phyloP scores from a whole-genome alignment of 2,329 filamentous ascomycete genomes.

The Exophiala sp. region DNA sequence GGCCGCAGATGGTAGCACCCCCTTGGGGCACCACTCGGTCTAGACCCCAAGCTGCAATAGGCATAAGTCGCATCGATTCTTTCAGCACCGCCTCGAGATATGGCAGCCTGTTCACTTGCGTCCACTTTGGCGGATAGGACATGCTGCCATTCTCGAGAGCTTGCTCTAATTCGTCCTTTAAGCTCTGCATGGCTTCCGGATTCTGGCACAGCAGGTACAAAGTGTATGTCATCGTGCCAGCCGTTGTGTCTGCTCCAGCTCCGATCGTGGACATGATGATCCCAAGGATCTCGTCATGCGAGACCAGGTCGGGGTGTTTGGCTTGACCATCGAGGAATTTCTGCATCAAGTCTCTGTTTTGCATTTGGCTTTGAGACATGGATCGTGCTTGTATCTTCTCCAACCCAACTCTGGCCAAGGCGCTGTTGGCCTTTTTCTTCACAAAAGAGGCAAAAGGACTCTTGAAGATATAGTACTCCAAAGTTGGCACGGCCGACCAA shows the following conservation, averaged over 20 bases:
- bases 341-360: constrained; percentile 27
- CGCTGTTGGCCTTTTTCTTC: constrained; percentile 62
- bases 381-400: constrained; percentile 63
- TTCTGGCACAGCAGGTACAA: constrained; percentile 30
- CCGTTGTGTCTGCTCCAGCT: constrained; percentile 77
- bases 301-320: constrained; percentile 9
- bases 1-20: constrained; percentile 26
- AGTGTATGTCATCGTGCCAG: constrained; percentile 61
- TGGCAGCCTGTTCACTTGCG: constrained; percentile 42
- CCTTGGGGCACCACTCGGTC: constrained; percentile 48
- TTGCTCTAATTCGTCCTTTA: constrained; percentile 30
- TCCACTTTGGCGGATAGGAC: constrained; percentile 68
- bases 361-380: constrained; percentile 57
- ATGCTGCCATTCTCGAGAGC: constrained; percentile 52
- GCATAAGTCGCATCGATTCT: constrained; percentile 46
- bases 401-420: constrained; percentile 63
- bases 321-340: constrained; percentile 13
- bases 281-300: constrained; percentile 8
- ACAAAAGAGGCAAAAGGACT: constrained; percentile 60
- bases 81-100: constrained; percentile 48
- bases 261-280: constrained; percentile 32
- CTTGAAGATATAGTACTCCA: constrained; percentile 58
- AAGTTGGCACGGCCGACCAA: constrained; percentile 7
- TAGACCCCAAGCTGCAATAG: constrained; percentile 35
- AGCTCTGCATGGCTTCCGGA: constrained; percentile 19